These are phyloP conservation scores for Ceratonia siliqua DNA, from an alignment of 306 rosid genomes.

Conservation along the genomic window DNA sequence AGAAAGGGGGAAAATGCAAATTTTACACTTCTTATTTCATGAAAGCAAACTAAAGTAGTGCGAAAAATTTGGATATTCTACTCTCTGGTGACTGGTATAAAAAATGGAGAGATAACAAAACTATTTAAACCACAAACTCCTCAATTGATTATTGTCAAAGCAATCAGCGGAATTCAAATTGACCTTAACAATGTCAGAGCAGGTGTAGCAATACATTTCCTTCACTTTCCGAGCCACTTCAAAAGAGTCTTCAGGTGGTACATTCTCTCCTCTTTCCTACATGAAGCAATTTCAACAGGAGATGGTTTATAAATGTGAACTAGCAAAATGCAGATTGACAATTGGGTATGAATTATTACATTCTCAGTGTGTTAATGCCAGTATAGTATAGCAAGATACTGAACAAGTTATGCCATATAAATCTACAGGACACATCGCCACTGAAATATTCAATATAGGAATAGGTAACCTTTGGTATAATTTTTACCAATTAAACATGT, in stretches of 20 bases:
- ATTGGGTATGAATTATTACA: conserved; percentile 20
- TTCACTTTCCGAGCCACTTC: conserved; percentile 98
- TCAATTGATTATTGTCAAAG: conserved; percentile 18
- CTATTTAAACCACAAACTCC: conserved; percentile 19
- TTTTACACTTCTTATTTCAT: conserved; percentile 9
- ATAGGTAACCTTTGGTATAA: background rate
- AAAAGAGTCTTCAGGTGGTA: conserved; percentile 96
- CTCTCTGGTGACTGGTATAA: conserved; percentile 15
- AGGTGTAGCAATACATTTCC: conserved; percentile 93
- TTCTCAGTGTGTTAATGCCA: background rate
- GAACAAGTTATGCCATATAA: background rate
- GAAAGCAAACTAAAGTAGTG: background rate
- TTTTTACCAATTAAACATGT: background rate
- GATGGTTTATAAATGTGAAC: conserved; percentile 36
- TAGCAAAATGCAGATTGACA: conserved; percentile 19
- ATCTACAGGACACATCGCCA: background rate
- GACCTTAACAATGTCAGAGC: conserved; percentile 98
- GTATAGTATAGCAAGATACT: background rate
- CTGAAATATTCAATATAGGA: conserved; percentile 1
- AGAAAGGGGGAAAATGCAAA: conserved; percentile 17
- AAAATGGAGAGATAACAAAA: conserved; percentile 20
- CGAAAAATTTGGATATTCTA: conserved; percentile 13
- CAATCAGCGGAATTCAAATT: conserved; percentile 21
- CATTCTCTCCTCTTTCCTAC: conserved; percentile 98
- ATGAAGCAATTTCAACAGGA: conserved; percentile 34